Evolutionary conservation across 2,329 filamentous ascomycete species (phyloP).

Genomic region (Colletotrichum endophyticum): DNA sequence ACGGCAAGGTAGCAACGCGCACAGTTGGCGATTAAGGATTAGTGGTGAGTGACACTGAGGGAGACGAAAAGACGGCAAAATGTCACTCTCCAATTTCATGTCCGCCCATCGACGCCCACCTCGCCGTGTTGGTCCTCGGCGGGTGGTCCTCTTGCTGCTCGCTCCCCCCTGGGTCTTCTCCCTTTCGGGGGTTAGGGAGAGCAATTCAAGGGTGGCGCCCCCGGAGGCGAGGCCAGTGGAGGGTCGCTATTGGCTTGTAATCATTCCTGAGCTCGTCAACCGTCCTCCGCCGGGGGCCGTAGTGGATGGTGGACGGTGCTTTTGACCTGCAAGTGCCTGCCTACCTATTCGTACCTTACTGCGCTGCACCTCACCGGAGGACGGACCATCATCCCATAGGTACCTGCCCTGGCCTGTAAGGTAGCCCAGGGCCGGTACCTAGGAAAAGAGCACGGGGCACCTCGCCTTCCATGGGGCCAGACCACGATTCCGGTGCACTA

Average conservation of each 20-base stretch:
- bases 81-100: slow-evolving; percentile 1
- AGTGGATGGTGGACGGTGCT: neutral
- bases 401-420: neutral
- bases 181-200: neutral
- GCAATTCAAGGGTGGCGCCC: neutral
- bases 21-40: neutral
- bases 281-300: neutral
- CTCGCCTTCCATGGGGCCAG: neutral
- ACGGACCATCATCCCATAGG: neutral
- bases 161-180: neutral
- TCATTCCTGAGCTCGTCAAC: neutral
- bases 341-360: neutral
- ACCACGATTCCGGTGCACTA: neutral
- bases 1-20: neutral
- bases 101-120: neutral
- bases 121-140: neutral
- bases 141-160: neutral
- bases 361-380: neutral
- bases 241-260: neutral
- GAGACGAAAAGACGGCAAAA: neutral
- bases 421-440: neutral
- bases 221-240: neutral
- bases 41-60: neutral
- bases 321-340: neutral
- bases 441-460: neutral